These are phyloP conservation scores for Syncephalastrum racemosum DNA, from an alignment of 371 early-diverging fungal genomes.

Conservation along the genomic window DNA sequence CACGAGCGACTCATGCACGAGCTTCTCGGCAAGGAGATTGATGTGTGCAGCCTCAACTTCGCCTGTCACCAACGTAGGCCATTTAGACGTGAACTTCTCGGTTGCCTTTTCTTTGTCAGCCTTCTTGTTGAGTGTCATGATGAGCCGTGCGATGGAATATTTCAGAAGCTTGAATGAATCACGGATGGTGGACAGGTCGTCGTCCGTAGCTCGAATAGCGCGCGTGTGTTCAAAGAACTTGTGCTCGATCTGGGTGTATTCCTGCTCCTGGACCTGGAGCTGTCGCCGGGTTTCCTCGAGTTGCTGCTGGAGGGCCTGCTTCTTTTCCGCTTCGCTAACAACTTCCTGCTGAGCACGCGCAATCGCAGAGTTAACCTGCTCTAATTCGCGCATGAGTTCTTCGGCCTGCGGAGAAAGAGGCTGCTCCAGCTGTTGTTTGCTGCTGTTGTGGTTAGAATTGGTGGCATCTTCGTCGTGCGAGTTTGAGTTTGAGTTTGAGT, in stretches of 20 bases:
- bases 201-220: conserved; percentile 60
- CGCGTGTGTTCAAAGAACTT: conserved; percentile 60
- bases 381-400: conserved; percentile 34
- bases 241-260: conserved; percentile 49
- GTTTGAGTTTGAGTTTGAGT: neutral
- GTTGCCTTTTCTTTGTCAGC: conserved; percentile 49
- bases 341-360: conserved; percentile 28
- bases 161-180: conserved; percentile 58
- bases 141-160: conserved; percentile 53
- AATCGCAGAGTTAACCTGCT: conserved; percentile 36
- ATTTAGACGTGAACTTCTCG: conserved; percentile 30
- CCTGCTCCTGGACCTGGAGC: conserved; percentile 41
- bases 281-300: conserved; percentile 33
- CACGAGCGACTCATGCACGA: conserved; percentile 53
- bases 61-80: conserved; percentile 40
- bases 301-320: conserved; percentile 29
- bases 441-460: neutral
- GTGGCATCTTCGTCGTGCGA: neutral
- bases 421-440: conserved; percentile 3
- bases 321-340: conserved; percentile 30
- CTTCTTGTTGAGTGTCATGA: conserved; percentile 57
- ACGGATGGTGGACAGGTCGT: conserved; percentile 62
- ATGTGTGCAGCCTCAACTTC: conserved; percentile 45
- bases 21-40: conserved; percentile 57
- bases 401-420: conserved; percentile 15